Conservation (phyloP, 2,329 filamentous ascomycete species). For the Monosporascus sp. region DNA sequence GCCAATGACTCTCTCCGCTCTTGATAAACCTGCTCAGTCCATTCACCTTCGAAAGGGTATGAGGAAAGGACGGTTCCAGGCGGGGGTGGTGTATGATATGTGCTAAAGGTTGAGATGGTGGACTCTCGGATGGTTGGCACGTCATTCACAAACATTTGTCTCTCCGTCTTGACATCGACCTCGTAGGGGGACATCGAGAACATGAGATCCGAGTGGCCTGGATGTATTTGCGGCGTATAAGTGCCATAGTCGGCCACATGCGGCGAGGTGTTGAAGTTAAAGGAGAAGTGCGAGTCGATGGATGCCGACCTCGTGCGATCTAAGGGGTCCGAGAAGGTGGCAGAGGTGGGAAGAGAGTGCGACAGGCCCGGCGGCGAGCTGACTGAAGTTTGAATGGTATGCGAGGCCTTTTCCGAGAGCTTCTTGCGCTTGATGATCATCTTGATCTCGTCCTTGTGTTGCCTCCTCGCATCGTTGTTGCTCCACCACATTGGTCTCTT, state of each 20-base stretch:
- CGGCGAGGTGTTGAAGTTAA: conserved; percentile 65
- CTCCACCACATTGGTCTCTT: conserved; percentile 97
- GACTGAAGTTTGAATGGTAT: conserved; percentile 48
- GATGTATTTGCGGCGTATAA: conserved; percentile 58
- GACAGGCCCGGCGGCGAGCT: conserved; percentile 72
- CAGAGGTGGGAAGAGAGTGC: conserved; percentile 75
- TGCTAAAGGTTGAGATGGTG: conserved; percentile 86
- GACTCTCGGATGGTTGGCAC: conserved; percentile 81
- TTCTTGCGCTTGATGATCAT: conserved; percentile 97
- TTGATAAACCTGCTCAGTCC: conserved; percentile 65
- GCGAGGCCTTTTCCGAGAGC: conserved; percentile 75
- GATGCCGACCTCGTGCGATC: conserved; percentile 70
- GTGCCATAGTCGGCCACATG: conserved; percentile 49
- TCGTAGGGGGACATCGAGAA: conserved; percentile 71
- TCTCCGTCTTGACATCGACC: conserved; percentile 92
- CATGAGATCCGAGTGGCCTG: conserved; percentile 49
- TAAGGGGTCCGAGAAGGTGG: conserved; percentile 70
- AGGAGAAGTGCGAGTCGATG: conserved; percentile 74
- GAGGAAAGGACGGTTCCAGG: conserved; percentile 61
- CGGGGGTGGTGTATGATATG: conserved; percentile 74
- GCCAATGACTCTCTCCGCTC: conserved; percentile 62
- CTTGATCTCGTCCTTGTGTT: conserved; percentile 95
- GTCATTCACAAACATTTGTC: conserved; percentile 90
- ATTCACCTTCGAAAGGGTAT: conserved; percentile 58
- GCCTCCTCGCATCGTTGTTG: conserved; percentile 77